These are phyloP conservation scores for Cutaneotrichosporon dermatis DNA, from an alignment of 1,284 basidiomycete species.

Conservation along the genomic window DNA sequence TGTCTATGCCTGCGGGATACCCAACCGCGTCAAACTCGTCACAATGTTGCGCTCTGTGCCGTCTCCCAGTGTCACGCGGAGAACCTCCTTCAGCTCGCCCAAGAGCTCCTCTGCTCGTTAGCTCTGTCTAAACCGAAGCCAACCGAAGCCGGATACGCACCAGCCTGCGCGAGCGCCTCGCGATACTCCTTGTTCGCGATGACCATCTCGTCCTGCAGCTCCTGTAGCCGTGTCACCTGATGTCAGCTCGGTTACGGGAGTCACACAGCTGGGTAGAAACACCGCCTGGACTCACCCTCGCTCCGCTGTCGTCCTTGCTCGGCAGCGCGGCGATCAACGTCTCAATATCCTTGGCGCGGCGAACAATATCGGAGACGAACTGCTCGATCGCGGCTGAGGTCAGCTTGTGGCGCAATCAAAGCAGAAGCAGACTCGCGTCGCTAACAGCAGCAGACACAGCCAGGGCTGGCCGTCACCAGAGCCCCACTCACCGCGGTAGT, in stretches of 20 bases:
- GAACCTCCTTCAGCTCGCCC: slow-evolving; percentile 33
- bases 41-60: slow-evolving; percentile 20
- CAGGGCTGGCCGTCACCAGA: too few species aligned
- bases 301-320: slow-evolving; percentile 35
- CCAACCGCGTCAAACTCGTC: slow-evolving; percentile 1
- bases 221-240: slow-evolving; percentile 32
- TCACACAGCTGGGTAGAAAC: too few species aligned
- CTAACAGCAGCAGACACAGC: too few species aligned
- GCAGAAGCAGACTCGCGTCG: too few species aligned
- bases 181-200: slow-evolving; percentile 42
- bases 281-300: slow-evolving; percentile 23
- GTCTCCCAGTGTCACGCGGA: slow-evolving; percentile 34
- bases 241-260: neutral
- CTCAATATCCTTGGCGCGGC: slow-evolving; percentile 45
- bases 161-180: slow-evolving; percentile 38
- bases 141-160: slow-evolving; percentile 18
- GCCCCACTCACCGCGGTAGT: slow-evolving; percentile 30
- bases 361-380: slow-evolving; percentile 43
- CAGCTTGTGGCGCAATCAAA: neutral
- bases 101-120: slow-evolving; percentile 32
- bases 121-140: neutral
- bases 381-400: slow-evolving; percentile 41
- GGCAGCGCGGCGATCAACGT: slow-evolving; percentile 41
- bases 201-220: slow-evolving; percentile 42
- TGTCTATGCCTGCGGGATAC: slow-evolving; percentile 2